Evolutionary conservation across 371 early-diverging fungal species (phyloP).

Genomic region (Mucor piriformis): DNA sequence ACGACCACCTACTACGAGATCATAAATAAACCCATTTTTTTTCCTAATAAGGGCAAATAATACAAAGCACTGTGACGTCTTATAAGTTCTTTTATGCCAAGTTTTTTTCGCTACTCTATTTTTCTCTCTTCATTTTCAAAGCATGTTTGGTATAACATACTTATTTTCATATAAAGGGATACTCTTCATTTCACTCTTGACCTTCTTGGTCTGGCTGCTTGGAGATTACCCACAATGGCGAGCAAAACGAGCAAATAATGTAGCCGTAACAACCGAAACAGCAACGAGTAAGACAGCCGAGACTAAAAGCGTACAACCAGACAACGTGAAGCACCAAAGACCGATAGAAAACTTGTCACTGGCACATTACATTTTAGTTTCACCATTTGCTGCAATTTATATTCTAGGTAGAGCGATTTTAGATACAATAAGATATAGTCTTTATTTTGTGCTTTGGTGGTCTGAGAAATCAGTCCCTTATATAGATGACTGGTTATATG

Average conservation of each 20-base stretch:
- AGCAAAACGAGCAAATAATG: background rate
- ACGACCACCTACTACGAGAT: background rate
- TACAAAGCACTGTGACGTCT: background rate
- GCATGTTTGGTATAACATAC: background rate
- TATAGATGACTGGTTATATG: slow-evolving; percentile 45
- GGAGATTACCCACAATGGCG: slow-evolving; percentile 24
- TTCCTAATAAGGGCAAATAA: background rate
- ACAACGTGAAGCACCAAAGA: background rate
- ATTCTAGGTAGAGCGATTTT: slow-evolving; percentile 23
- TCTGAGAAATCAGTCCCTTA: slow-evolving; percentile 31
- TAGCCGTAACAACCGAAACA: background rate
- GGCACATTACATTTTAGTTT: slow-evolving; percentile 35
- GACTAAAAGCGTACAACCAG: background rate
- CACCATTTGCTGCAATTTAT: slow-evolving; percentile 40
- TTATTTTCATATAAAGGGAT: slow-evolving; percentile 22
- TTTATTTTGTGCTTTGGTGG: slow-evolving; percentile 29
- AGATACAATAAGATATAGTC: slow-evolving; percentile 20
- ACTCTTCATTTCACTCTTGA: slow-evolving; percentile 7
- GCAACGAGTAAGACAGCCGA: background rate
- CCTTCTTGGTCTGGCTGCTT: slow-evolving; percentile 11
- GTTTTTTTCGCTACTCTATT: background rate
- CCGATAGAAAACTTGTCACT: slow-evolving; percentile 21
- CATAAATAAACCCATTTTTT: background rate
- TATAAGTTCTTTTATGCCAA: background rate
- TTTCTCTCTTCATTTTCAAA: background rate